phyloP scores from a whole-genome alignment of 495 filamentous ascomycete species.

The Penicillium atrosanguineum region DNA sequence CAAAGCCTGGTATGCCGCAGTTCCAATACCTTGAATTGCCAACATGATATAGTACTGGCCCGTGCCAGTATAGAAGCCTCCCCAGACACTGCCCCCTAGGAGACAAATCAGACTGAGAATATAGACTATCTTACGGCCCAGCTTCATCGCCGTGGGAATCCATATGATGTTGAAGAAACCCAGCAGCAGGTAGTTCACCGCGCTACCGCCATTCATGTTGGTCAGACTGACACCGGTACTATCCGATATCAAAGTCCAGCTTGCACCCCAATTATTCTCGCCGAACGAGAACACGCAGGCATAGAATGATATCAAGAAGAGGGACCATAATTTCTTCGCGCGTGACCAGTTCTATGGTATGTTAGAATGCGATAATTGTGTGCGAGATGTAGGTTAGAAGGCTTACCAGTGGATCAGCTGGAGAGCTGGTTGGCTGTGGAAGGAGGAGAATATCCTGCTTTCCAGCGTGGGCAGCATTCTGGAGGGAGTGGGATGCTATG shows the following conservation, averaged over 20 bases:
- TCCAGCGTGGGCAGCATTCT: constrained; percentile 20
- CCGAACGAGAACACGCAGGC: constrained; percentile 31
- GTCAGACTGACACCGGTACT: constrained; percentile 26
- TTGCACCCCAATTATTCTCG: constrained; percentile 31
- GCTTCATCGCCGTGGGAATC: constrained; percentile 34
- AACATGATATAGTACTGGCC: constrained; percentile 27
- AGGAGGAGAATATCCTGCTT: constrained; percentile 31
- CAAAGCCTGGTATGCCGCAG: constrained; percentile 30
- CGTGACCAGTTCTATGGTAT: constrained; percentile 24
- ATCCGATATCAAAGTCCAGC: constrained; percentile 30
- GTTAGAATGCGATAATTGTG: background rate
- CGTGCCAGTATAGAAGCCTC: constrained; percentile 22
- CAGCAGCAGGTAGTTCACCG: constrained; percentile 32
- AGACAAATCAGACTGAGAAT: constrained; percentile 26
- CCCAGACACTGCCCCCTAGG: constrained; percentile 23
- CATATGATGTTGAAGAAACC: constrained; percentile 37
- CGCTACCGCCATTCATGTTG: constrained; percentile 33
- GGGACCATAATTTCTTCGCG: constrained; percentile 27
- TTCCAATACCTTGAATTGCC: constrained; percentile 26
- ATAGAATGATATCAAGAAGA: constrained; percentile 27
- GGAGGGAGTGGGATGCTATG: constrained; percentile 15
- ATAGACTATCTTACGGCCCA: constrained; percentile 33
- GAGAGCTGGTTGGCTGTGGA: constrained; percentile 26
- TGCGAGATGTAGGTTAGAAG: background rate
- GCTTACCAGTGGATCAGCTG: constrained; percentile 30